These are phyloP conservation scores for Linnemannia exigua DNA, from an alignment of 192 early-diverging fungal species.

Conservation along the genomic window DNA sequence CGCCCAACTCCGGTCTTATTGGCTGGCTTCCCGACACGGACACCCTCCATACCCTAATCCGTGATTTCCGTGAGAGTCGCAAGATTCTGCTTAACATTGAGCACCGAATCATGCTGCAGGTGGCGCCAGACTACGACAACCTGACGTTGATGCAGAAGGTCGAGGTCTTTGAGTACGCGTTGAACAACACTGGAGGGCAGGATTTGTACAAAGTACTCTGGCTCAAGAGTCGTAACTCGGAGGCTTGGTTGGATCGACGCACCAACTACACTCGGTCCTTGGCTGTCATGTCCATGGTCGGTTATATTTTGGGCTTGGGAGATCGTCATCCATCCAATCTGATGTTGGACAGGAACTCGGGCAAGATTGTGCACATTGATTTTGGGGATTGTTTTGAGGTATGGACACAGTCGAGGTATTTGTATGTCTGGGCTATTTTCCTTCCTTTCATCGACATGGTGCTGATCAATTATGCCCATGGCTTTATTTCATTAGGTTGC, in stretches of 20 bases:
- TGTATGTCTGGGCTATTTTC: too few species aligned
- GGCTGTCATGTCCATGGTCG: constrained; percentile 98
- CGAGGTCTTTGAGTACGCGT: constrained; percentile 95
- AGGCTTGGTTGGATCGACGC: constrained; percentile 94
- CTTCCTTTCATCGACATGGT: neutral
- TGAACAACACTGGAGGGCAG: constrained; percentile 90
- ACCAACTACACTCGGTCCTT: constrained; percentile 96
- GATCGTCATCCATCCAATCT: constrained; percentile 98
- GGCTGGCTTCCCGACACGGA: constrained; percentile 94
- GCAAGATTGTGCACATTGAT: constrained; percentile 98
- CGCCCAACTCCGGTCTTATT: constrained; percentile 95
- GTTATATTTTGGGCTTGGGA: constrained; percentile 97
- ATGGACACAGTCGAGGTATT: too few species aligned
- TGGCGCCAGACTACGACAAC: constrained; percentile 94
- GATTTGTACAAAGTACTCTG: constrained; percentile 95
- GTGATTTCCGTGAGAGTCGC: constrained; percentile 86
- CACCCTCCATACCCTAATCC: constrained; percentile 88
- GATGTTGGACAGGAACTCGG: constrained; percentile 89
- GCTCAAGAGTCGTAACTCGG: constrained; percentile 96
- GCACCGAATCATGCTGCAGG: constrained; percentile 89
- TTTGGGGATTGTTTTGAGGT: constrained; percentile 98
- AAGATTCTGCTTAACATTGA: constrained; percentile 92
- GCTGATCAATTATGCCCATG: neutral
- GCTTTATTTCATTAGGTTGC: constrained; percentile 74
- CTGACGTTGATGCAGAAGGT: constrained; percentile 90